These are phyloP conservation scores for Fabrea salina DNA, from an alignment of 169 alveolate genomes.

Conservation along the genomic window DNA sequence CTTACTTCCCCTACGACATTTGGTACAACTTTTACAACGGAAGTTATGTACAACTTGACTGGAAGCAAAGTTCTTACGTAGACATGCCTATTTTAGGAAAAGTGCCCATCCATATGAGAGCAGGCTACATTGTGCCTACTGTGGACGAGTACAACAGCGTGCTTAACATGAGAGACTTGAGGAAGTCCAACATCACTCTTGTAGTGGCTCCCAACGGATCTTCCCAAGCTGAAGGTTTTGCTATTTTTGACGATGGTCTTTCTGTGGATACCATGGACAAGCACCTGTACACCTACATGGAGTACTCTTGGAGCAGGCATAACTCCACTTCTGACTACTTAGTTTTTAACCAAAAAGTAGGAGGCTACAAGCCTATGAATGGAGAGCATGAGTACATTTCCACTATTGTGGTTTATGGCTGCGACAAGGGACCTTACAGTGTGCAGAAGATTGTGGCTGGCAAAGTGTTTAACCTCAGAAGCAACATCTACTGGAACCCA, in stretches of 20 bases:
- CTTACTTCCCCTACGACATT: slow-evolving; percentile 57
- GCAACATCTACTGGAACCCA: neutral
- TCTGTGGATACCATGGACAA: neutral
- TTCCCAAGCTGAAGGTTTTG: neutral
- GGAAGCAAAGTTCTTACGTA: slow-evolving; percentile 9
- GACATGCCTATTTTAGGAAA: slow-evolving; percentile 33
- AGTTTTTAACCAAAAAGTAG: neutral
- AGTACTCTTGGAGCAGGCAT: neutral
- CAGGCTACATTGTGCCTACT: slow-evolving; percentile 50
- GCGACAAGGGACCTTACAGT: neutral
- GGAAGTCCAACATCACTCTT: neutral
- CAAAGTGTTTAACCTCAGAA: neutral
- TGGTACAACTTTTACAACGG: slow-evolving; percentile 36
- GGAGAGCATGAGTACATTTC: slow-evolving; percentile 26
- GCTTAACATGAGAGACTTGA: neutral
- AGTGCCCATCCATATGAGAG: slow-evolving; percentile 46
- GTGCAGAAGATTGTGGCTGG: neutral
- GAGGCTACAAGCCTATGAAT: neutral
- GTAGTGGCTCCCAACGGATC: neutral
- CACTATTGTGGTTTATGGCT: slow-evolving; percentile 2
- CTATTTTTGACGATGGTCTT: slow-evolving; percentile 22
- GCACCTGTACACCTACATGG: neutral
- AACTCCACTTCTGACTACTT: neutral
- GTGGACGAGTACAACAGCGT: neutral
- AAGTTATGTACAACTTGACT: neutral